A percentile compares a stretch with the other conserved stretches of the same genome.
phyloP scores from a whole-genome alignment of 164 flowering plant species.

The Umbellularia californica region DNA sequence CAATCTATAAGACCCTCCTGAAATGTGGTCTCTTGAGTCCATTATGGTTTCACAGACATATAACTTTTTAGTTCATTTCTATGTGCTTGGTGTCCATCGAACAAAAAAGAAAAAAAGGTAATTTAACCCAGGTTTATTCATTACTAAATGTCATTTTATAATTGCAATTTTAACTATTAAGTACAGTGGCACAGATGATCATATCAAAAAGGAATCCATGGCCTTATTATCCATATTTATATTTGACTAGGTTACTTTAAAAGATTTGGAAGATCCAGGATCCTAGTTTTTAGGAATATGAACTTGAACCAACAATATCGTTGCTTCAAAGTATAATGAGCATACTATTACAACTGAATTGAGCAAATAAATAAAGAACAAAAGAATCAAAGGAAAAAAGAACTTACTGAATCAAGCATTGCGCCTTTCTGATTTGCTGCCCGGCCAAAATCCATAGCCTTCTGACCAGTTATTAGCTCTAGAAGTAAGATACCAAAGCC shows the following conservation, averaged over 20 bases:
- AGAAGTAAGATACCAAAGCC: constrained; percentile 83
- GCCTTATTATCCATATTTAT: not conserved
- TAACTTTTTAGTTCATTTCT: too few relatives aligned
- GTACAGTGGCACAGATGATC: too few relatives aligned
- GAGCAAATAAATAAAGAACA: not conserved
- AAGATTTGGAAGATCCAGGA: not conserved
- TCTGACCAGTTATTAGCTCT: constrained; percentile 79
- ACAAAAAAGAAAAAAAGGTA: too few relatives aligned
- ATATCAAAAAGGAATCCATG: not conserved
- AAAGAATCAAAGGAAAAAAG: not conserved
- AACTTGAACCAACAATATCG: not conserved
- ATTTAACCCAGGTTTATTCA: too few relatives aligned
- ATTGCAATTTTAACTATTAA: not conserved
- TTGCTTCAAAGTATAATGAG: too few relatives aligned
- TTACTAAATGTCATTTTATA: too few relatives aligned
- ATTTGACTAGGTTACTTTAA: not conserved
- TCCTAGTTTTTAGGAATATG: not conserved
- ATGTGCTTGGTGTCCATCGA: too few relatives aligned
- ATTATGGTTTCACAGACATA: too few relatives aligned
- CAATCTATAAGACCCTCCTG: too few relatives aligned
- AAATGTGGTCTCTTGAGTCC: too few relatives aligned
- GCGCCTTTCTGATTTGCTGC: constrained; percentile 56
- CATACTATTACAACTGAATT: too few relatives aligned
- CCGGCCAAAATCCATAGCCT: constrained; percentile 74
- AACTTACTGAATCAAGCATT: constrained; percentile 50